Conservation (phyloP, 768 basidiomycete species). For the Coprinopsis marcescibilis region DNA sequence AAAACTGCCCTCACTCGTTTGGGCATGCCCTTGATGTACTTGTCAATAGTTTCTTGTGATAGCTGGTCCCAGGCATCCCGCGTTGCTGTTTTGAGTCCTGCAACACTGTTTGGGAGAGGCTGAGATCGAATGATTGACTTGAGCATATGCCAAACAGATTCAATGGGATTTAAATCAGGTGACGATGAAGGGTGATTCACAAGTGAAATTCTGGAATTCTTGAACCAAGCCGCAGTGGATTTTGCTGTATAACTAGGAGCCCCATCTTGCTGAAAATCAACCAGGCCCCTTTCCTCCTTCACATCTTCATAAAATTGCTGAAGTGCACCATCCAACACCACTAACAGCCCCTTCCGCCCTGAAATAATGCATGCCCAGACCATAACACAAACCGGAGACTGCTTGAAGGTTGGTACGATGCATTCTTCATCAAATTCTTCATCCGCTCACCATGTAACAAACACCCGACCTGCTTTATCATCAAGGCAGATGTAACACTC, state of each 20-base stretch:
- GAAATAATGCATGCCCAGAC: slow-evolving; percentile 16
- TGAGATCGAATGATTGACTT: background rate
- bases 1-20: background rate
- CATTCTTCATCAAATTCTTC: slow-evolving; percentile 18
- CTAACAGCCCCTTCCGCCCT: slow-evolving; percentile 17
- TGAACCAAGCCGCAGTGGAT: background rate
- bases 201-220: background rate
- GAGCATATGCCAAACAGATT: background rate
- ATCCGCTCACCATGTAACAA: slow-evolving; percentile 16
- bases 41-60: background rate
- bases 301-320: slow-evolving; percentile 9
- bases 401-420: slow-evolving; percentile 17
- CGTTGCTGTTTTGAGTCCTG: background rate
- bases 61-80: background rate
- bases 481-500: slow-evolving; percentile 12
- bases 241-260: background rate
- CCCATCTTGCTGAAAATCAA: slow-evolving; percentile 5
- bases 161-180: slow-evolving; percentile 2
- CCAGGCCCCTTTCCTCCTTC: background rate
- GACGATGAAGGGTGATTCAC: background rate
- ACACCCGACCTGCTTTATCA: slow-evolving; percentile 14
- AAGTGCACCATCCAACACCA: slow-evolving; percentile 17
- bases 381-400: slow-evolving; percentile 14
- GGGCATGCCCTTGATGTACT: background rate
- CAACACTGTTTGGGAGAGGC: background rate